phyloP scores from a whole-genome alignment of 108 stramenopile species.

The Parmales sp. region DNA sequence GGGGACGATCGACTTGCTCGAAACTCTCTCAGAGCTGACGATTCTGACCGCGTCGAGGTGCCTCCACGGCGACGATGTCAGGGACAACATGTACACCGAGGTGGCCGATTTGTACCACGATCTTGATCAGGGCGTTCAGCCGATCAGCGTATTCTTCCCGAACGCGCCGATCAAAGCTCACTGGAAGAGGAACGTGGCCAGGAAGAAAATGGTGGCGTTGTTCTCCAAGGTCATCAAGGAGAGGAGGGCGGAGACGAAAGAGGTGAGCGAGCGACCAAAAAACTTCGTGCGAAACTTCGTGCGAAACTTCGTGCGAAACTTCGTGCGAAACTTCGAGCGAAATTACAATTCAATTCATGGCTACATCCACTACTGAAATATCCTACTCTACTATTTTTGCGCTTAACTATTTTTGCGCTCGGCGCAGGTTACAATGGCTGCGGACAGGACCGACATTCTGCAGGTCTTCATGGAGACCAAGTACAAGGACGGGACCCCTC shows the following conservation, averaged over 20 bases:
- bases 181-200: slow-evolving; percentile 59
- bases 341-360: no score
- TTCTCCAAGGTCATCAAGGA: slow-evolving; percentile 82
- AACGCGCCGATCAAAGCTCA: slow-evolving; percentile 84
- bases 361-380: no score
- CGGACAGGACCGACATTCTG: slow-evolving; percentile 87
- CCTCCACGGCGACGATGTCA: slow-evolving; percentile 95
- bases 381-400: no score
- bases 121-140: slow-evolving; percentile 94
- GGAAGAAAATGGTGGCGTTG: slow-evolving; percentile 82
- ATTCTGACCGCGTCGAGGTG: slow-evolving; percentile 92
- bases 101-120: slow-evolving; percentile 87
- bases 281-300: no score
- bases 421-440: no score
- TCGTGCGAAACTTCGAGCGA: no score
- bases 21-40: slow-evolving; percentile 80
- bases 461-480: slow-evolving; percentile 91
- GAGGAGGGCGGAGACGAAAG: slow-evolving; percentile 63
- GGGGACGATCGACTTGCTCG: slow-evolving; percentile 79
- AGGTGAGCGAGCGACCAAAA: slow-evolving; percentile 10
- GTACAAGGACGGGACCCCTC: slow-evolving; percentile 86
- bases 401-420: no score
- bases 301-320: no score
- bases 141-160: slow-evolving; percentile 93
- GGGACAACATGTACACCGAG: slow-evolving; percentile 88